These are phyloP conservation scores for Carex sylvatica DNA, from an alignment of 202 grass and related monocot genomes.

Conservation along the genomic window DNA sequence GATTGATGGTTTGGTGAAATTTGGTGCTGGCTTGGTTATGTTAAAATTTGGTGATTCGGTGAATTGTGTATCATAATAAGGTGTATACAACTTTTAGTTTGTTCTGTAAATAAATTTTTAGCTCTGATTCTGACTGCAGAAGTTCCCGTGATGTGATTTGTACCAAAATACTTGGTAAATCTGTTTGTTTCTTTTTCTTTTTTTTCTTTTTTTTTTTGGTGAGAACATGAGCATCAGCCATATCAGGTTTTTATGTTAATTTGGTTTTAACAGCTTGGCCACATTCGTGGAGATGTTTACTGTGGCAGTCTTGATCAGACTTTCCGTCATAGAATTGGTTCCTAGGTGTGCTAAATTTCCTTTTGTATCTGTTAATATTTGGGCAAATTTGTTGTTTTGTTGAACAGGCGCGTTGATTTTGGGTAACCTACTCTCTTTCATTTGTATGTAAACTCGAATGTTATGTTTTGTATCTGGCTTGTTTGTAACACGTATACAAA, in stretches of 20 bases:
- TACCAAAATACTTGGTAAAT: not conserved
- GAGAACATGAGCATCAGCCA: not conserved
- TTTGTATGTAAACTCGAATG: not conserved
- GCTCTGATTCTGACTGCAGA: not conserved
- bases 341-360: not conserved
- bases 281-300: not conserved
- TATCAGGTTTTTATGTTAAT: not conserved
- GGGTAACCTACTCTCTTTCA: not conserved
- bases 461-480: not conserved
- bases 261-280: not conserved
- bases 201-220: not conserved
- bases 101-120: constrained; percentile 8
- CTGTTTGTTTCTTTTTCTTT: not conserved
- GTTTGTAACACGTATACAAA: not conserved
- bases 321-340: not conserved
- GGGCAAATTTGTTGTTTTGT: not conserved
- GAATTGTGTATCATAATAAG: constrained; percentile 10
- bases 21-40: not conserved
- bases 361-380: not conserved
- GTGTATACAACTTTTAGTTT: constrained; percentile 12
- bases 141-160: not conserved
- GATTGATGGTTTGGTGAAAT: constrained; percentile 6
- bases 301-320: not conserved
- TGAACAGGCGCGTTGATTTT: not conserved
- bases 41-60: not conserved